Evolutionary conservation across 208 protist species (phyloP).

Genomic region (Angomonas deanei): DNA sequence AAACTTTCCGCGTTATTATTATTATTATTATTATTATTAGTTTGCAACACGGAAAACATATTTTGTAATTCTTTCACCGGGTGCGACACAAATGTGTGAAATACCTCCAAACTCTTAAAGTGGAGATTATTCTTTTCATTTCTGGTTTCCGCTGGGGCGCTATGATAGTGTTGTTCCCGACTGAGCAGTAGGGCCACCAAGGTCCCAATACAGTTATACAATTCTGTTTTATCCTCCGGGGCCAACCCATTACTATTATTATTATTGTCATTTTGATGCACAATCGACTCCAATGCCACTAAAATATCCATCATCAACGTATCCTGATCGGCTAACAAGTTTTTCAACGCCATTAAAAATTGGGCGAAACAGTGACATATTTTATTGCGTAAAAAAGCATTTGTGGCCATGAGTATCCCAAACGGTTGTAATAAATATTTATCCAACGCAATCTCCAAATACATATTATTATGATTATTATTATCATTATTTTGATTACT

Average conservation of each 20-base stretch:
- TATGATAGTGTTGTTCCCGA: too few relatives aligned
- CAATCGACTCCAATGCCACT: neutral
- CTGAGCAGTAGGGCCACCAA: too few relatives aligned
- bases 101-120: too few relatives aligned
- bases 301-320: neutral
- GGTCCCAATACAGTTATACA: too few relatives aligned
- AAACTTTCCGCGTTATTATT: neutral
- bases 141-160: too few relatives aligned
- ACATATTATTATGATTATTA: neutral
- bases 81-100: too few relatives aligned
- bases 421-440: neutral
- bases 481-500: neutral
- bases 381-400: neutral
- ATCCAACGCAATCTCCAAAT: neutral
- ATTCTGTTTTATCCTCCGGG: neutral
- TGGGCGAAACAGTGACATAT: neutral
- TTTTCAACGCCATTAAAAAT: neutral
- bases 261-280: slow-evolving; percentile 4
- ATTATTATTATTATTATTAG: slow-evolving; percentile 1
- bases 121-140: too few relatives aligned
- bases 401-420: neutral
- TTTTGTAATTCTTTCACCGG: too few relatives aligned
- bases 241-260: neutral
- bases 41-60: neutral
- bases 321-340: neutral